Evolutionary conservation across 1,284 basidiomycete species (phyloP), one percentile per base, ranked within the genome.

Genomic region (Salmacisia buchloeana): DNA sequence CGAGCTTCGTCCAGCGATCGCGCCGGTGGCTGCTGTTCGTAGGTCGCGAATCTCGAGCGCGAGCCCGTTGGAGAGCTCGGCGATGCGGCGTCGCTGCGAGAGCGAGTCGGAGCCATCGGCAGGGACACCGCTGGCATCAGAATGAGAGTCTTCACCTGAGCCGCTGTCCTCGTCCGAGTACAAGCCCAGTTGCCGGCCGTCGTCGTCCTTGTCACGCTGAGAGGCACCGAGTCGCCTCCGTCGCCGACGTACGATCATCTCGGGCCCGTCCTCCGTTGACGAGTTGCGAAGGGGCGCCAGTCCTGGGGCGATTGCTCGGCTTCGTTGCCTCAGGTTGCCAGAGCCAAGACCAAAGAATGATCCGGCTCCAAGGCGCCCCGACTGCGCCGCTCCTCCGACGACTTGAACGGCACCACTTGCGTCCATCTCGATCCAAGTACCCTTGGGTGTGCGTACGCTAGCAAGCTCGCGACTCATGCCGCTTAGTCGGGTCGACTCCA

Each of bases 401-500:
- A 71, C 43, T 38, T 63, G 43, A 25, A 66, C 66, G 15, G 41
- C 52, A 3, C 73, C 73, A 25, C 59, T 64, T 21, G 45, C 36
- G n/a, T 61, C 59, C 18, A 78, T 63, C 58, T 78, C 73, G 63
- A 78, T 68, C 61, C 70, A 75, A 2, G 76, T 74, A 2, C 60
- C 63, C n/a, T 64, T 60, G 58, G 65, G 69, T 9, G 66, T 66
- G 3, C 68, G 60, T 13, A 75, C 62, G 9, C 66, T 63, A 7
- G 67, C 67, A n/a, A 74, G 61, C 54, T 78, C 72, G 21, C 65
- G 62, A 12, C 70, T 68, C 4, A 78, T 33, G 6, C 76, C 73
- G 3, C 69, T 72, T 15, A 75, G 67, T 2, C 71, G 67, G 2
- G 76, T 75, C 45, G 75, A 74, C 54, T 76, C 69, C 59, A 78